Evolutionary conservation across 768 basidiomycete species (phyloP), one percentile per base, ranked within the genome.

Genomic region (Clavulina sp.): DNA sequence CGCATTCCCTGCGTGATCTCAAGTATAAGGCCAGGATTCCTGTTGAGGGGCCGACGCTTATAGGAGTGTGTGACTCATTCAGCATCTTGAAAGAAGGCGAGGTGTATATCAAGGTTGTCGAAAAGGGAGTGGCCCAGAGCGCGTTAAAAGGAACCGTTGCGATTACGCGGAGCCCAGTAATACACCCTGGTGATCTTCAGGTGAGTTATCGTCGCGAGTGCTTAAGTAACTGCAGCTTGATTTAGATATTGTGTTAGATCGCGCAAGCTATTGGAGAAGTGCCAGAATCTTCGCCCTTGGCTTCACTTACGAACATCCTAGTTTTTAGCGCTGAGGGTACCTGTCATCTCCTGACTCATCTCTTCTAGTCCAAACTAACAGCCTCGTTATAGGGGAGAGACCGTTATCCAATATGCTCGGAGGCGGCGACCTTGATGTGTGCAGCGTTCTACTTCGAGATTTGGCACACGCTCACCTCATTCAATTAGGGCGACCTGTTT

Each of bases 31-130:
- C 80, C 0, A 71, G 81, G 4, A 83, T 84, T 34, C 79, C 80
- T 7, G 67, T 84, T 16, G 74, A 73, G 1, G 66, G 66, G 3
- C 75, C 34, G 9, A 38, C 34, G 9, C 61, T 86, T 1, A 81
- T 82, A 3, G 82, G 81, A 0, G 73, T 84, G 4, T 79, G 79
- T 1, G 82, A 86, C 59, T 68, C 76, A 1, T 75, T 78, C 54
- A 60, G 63, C 1, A 73, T 67, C 52, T 67, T 84, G 4, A 31
- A 67, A 32, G 70, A 71, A 51, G 69, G 69, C 1, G 66, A 82
- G 56, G 19, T 38, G 19, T 38, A 38, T 38, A 19, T 38, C 34
- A 38, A 38, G 34, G 34, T 38, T 38, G 34, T 38, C 9, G 34
- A 38, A 19, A 19, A 38, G 9, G 19, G 19, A 38, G 9, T 9